Evolutionary conservation across 1,284 basidiomycete species (phyloP).

Genomic region (Porodaedalea pini): DNA sequence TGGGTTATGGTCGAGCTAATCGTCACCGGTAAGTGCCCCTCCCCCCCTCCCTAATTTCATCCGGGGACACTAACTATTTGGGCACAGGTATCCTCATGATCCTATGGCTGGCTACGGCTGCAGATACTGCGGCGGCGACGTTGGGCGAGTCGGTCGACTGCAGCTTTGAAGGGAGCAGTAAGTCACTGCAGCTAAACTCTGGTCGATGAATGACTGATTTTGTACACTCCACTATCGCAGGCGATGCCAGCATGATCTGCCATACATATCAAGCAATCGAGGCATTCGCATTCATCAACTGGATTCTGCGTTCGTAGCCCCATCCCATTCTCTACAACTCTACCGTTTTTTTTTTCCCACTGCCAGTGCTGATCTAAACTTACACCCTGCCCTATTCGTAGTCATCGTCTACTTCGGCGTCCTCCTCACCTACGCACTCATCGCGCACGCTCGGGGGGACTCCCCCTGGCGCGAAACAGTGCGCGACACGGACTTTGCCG

Average conservation of each 20-base stretch:
- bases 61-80: too few relatives aligned
- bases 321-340: neutral
- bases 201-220: neutral
- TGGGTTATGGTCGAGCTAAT: conserved; percentile 42
- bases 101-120: conserved; percentile 53
- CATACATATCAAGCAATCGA: conserved; percentile 42
- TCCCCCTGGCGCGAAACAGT: conserved; percentile 13
- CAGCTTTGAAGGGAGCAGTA: conserved; percentile 26
- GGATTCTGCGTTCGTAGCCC: conserved; percentile 42
- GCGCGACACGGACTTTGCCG: conserved; percentile 15
- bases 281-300: conserved; percentile 53
- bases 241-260: conserved; percentile 30
- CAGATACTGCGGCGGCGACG: conserved; percentile 31
- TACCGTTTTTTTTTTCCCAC: too few relatives aligned
- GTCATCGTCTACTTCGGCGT: conserved; percentile 20
- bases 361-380: neutral
- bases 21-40: conserved; percentile 43
- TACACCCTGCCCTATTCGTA: neutral
- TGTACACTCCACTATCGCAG: neutral
- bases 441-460: conserved; percentile 7
- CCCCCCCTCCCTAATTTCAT: too few relatives aligned
- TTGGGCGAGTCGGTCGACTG: conserved; percentile 24
- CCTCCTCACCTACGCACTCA: conserved; percentile 20
- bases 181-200: conserved; percentile 11
- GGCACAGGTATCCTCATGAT: conserved; percentile 50